These are phyloP conservation scores for Thermothelomyces thermophilus DNA, from an alignment of 2,329 filamentous ascomycete genomes.

Conservation along the genomic window DNA sequence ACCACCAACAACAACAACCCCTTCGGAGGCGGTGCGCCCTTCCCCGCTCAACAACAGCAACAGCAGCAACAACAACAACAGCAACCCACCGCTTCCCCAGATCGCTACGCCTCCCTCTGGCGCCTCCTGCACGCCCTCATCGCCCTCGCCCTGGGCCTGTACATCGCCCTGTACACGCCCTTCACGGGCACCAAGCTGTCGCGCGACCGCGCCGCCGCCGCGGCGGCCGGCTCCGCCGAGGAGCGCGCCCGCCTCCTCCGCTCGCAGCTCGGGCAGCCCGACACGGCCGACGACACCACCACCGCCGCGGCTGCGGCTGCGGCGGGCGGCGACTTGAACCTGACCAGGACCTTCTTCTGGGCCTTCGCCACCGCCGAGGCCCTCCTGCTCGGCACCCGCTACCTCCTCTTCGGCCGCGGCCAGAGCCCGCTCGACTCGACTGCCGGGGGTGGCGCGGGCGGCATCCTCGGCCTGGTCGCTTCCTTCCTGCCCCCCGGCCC, in stretches of 20 bases:
- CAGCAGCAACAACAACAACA: conserved; percentile 25
- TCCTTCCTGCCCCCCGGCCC: conserved; percentile 61
- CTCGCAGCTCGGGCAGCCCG: no score
- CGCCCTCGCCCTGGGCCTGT: conserved; percentile 62
- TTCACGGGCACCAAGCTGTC: conserved; percentile 61
- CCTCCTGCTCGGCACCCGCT: conserved; percentile 62
- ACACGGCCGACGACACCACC: no score
- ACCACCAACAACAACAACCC: conserved; percentile 28
- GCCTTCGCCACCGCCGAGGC: conserved; percentile 75
- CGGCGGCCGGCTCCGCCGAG: conserved; percentile 5
- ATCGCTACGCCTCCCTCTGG: conserved; percentile 52
- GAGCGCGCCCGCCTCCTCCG: background rate
- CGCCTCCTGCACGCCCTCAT: conserved; percentile 67
- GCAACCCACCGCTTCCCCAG: conserved; percentile 28
- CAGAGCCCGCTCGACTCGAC: conserved; percentile 21
- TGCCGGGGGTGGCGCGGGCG: conserved; percentile 29
- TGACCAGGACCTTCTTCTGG: conserved; percentile 58
- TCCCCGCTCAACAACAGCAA: conserved; percentile 24
- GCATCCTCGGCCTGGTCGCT: conserved; percentile 57
- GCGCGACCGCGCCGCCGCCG: conserved; percentile 35
- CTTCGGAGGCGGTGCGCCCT: conserved; percentile 23
- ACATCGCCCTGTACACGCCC: conserved; percentile 60
- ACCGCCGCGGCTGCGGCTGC: no score
- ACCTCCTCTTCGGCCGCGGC: conserved; percentile 58
- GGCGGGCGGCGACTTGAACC: conserved; percentile 25